Conservation (phyloP, 2,329 filamentous ascomycete genomes). For the Exophiala sp. region DNA sequence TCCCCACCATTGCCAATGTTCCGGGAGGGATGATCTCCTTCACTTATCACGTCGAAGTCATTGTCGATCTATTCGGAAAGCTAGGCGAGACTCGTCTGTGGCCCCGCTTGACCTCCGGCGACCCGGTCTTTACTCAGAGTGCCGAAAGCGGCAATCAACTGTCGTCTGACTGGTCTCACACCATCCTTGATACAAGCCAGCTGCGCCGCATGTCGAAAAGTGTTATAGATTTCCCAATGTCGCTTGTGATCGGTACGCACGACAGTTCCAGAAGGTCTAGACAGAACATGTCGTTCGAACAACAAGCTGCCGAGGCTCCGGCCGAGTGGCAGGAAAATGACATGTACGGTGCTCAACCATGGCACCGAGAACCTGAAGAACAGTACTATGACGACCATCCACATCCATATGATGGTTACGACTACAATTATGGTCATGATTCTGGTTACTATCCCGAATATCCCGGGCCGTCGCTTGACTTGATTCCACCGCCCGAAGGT, state of each 20-base stretch:
- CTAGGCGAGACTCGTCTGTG: slow-evolving; percentile 69
- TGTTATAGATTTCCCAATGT: slow-evolving; percentile 82
- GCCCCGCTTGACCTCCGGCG: slow-evolving; percentile 47
- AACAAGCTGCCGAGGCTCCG: background rate
- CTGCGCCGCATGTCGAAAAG: slow-evolving; percentile 78
- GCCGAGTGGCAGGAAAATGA: slow-evolving; percentile 8
- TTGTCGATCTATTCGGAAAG: slow-evolving; percentile 87
- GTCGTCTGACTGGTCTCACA: slow-evolving; percentile 48
- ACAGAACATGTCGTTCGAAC: slow-evolving; percentile 17
- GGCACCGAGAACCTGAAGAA: slow-evolving; percentile 16
- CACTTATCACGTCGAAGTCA: slow-evolving; percentile 87
- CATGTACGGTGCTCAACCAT: slow-evolving; percentile 14
- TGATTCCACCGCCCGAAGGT: slow-evolving; percentile 45
- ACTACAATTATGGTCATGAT: slow-evolving; percentile 14
- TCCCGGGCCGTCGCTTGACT: slow-evolving; percentile 5
- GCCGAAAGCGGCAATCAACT: slow-evolving; percentile 36
- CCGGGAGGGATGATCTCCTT: slow-evolving; percentile 94
- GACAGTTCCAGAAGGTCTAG: slow-evolving; percentile 59
- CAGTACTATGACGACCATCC: slow-evolving; percentile 26
- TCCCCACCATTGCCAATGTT: slow-evolving; percentile 85
- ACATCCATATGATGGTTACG: slow-evolving; percentile 19
- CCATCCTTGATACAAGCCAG: slow-evolving; percentile 81
- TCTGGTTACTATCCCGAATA: slow-evolving; percentile 8
- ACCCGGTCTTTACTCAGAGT: slow-evolving; percentile 34
- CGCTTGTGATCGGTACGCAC: slow-evolving; percentile 79